These are phyloP conservation scores for Henckelia pumila DNA, from an alignment of 257 asterid species.

Conservation along the genomic window DNA sequence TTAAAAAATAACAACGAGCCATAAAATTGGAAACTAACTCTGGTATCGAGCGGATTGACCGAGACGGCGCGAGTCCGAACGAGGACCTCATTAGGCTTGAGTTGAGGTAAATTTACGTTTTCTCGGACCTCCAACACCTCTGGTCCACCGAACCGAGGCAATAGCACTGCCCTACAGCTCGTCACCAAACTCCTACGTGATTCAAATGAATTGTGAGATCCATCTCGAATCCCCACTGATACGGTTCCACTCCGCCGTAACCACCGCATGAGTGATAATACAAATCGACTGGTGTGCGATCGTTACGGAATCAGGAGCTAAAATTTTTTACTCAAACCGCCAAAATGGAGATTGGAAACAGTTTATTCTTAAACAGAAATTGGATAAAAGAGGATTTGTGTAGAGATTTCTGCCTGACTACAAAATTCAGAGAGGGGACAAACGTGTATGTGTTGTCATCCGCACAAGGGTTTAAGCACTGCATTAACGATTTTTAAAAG, in stretches of 20 bases:
- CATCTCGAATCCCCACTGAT: conserved; percentile 26
- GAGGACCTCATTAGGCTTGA: conserved; percentile 84
- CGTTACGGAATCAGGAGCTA: conserved; percentile 14
- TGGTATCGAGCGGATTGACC: conserved; percentile 86
- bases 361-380: neutral
- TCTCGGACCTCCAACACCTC: conserved; percentile 75
- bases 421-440: conserved; percentile 1
- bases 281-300: conserved; percentile 11
- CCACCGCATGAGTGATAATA: conserved; percentile 47
- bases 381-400: neutral
- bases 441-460: conserved; percentile 37
- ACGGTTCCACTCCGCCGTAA: conserved; percentile 37
- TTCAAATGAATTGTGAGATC: conserved; percentile 25
- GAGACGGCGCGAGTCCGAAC: conserved; percentile 97
- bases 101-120: conserved; percentile 69
- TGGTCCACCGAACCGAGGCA: conserved; percentile 92
- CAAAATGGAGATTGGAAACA: neutral
- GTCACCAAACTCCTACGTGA: conserved; percentile 44
- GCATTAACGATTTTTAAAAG: no score
- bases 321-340: neutral
- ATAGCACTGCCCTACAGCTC: conserved; percentile 77
- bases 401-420: no score
- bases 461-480: conserved; percentile 23
- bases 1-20: neutral
- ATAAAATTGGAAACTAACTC: conserved; percentile 45